Conservation (phyloP, 2,329 filamentous ascomycete species). For the Fusarium oxysporum region DNA sequence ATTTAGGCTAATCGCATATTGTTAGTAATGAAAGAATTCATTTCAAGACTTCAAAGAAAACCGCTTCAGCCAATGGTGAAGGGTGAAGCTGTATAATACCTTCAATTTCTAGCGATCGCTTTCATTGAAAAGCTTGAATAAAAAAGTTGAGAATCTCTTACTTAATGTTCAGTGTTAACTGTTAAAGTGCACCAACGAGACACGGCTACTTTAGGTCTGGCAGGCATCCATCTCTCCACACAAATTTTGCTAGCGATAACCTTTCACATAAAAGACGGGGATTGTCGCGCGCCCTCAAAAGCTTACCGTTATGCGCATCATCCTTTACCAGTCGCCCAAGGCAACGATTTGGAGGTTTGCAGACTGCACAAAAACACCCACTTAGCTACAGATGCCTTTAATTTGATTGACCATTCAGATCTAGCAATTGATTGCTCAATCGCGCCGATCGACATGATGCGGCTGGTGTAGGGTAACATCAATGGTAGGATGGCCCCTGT, state of each 20-base stretch:
- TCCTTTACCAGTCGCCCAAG: background rate
- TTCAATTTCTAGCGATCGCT: background rate
- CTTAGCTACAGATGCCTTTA: rapidly evolving
- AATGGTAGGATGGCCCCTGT: background rate
- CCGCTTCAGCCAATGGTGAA: background rate
- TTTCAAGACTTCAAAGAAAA: background rate
- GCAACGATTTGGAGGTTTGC: too few relatives aligned
- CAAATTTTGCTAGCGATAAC: rapidly evolving
- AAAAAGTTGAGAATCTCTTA: too few relatives aligned
- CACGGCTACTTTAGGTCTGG: rapidly evolving
- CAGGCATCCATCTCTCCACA: rapidly evolving
- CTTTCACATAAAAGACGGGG: rapidly evolving
- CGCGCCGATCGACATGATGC: background rate
- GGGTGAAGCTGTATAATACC: rapidly evolving
- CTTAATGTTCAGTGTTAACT: background rate
- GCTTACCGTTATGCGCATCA: rapidly evolving
- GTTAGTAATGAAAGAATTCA: too few relatives aligned
- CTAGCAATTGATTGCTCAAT: background rate
- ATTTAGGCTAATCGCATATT: slow-evolving; percentile 15
- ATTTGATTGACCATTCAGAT: too few relatives aligned
- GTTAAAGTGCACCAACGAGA: rapidly evolving
- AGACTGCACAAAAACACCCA: background rate
- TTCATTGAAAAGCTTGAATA: background rate
- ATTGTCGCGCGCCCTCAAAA: rapidly evolving
- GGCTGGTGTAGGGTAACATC: background rate